Base-by-base conservation (phyloP, 495 filamentous ascomycete genomes). In the Aspergillus incahuasiensis region DNA sequence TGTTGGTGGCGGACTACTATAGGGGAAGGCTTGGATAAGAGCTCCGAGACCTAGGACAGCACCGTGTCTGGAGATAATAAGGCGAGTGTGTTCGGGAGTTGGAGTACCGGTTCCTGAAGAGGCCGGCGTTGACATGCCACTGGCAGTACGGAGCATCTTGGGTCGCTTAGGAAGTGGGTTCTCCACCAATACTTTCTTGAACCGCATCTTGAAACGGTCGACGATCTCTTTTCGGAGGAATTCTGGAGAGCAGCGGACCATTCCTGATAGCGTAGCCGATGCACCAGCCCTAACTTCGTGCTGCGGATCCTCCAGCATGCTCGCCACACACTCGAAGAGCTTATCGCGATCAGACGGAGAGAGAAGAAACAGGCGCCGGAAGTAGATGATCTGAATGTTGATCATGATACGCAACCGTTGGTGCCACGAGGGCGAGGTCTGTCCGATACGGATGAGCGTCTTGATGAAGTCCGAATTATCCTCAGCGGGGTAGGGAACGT, bases 351-450 rank as follows among this genome's bases (percentile, higher is more conserved):
- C 84, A 15, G 76, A 68, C 9, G 77, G 72, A n/a, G 85, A 83
- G 60, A 95, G 88, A n/a, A 97, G 76, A 80, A 99, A 99, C 21
- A 99, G 79, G 25, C 91, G 88, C 40, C 94, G 89, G 84, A 97
- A 99, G 76, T 96, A 99, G 66, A 99, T 86, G 63, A 97, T 92
- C 69, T 99, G 94, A 79, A 99, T 97, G 73, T 97, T 97, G 74
- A 99, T 95, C 61, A 97, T 84, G 22, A 95, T 89, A n/a, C 94
- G 85, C 35, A 99, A 79, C 20, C 94, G 89, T 69, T 97, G 95
- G 67, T 99, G 94, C 94, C 94, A 99, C n/a, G 86, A 88, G 3
- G 86, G 73, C 0, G 92, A 87, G 11, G 83, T 87, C 61, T 86
- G 88, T 38, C 95, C 94, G 54, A 99, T 92, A 54, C 86, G 83